Base-by-base conservation (phyloP, 495 filamentous ascomycete genomes). In the Hypomontagnella monticulosa region DNA sequence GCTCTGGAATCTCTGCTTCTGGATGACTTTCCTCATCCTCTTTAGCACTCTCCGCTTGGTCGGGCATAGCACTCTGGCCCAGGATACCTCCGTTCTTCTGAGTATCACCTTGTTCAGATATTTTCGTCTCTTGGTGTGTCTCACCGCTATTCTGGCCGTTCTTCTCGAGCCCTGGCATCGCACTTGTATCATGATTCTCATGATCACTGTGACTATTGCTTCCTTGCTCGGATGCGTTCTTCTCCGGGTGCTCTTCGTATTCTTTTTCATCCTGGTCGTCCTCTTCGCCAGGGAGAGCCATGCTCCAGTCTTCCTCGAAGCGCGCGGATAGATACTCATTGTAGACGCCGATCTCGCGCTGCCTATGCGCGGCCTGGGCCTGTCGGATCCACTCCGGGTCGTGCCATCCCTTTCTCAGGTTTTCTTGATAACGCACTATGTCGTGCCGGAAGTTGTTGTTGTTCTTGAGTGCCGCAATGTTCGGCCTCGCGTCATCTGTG, bases 291-390 rank as follows among this genome's bases (percentile, higher is more conserved):
- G 75, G 76, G 38, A 81, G 82, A 51, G 88, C 85, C 55, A 90
- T 83, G 0, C 84, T 88, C 91, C 91, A 96, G 56, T 86, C 88
- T 33, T 83, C 74, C 75, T 92, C 86, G 34, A 87, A 90, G 37
- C 89, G 81, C 3, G 78, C 64, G 47, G 87, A 84, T 70, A 92
- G 88, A 72, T 85, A 91, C 5, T 82, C 75, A 61, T 94, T 87
- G 65, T 89, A 94, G 15, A 83, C 78, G n/a, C 92, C 91, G 1
- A 79, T 73, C n/a, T 78, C 75, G 43, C 91, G 84, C 66, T 86
- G 78, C 53, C 81, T 69, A 70, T 88, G 83, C 5, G 91, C 90
- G 40, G 78, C 65, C 67, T 83, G 82, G 3, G 91, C 91, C 62
- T 89, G 78, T 8, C 66, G 73, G 49, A 88, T 79, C 91, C 91